Evolutionary conservation across 2,329 filamentous ascomycete genomes (phyloP).

Genomic region (Exophiala sp.): DNA sequence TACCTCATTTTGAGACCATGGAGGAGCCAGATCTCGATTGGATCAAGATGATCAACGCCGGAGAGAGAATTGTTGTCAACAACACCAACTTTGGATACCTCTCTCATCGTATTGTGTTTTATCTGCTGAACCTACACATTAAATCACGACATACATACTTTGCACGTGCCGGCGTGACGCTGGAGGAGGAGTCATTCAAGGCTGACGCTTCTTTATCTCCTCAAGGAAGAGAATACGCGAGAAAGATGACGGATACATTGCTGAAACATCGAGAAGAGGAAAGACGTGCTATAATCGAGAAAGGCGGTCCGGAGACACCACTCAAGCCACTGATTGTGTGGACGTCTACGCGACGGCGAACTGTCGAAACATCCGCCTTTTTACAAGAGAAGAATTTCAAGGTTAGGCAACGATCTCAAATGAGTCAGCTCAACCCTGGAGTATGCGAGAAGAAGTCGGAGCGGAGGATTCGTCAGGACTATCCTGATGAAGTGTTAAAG

Average conservation of each 20-base stretch:
- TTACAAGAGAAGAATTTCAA: slow-evolving; percentile 78
- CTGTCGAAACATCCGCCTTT: slow-evolving; percentile 82
- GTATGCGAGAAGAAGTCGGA: slow-evolving; percentile 94
- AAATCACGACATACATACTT: slow-evolving; percentile 56
- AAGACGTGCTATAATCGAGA: slow-evolving; percentile 63
- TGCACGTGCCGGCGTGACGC: slow-evolving; percentile 68
- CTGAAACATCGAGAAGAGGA: slow-evolving; percentile 81
- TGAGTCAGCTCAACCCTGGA: slow-evolving; percentile 95
- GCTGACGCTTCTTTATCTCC: slow-evolving; percentile 80
- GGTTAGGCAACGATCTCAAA: slow-evolving; percentile 86
- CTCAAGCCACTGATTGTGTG: slow-evolving; percentile 83
- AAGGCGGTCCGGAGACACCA: slow-evolving; percentile 64
- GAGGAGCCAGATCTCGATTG: slow-evolving; percentile 90
- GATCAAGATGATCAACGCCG: slow-evolving; percentile 99
- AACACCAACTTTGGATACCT: slow-evolving; percentile 96
- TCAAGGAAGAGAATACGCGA: slow-evolving; percentile 75
- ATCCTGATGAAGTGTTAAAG: slow-evolving; percentile 86
- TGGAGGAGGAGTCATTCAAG: slow-evolving; percentile 89
- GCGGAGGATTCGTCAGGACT: slow-evolving; percentile 71
- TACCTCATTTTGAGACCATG: slow-evolving; percentile 96
- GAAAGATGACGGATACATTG: slow-evolving; percentile 80
- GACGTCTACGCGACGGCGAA: slow-evolving; percentile 88
- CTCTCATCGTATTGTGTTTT: slow-evolving; percentile 96
- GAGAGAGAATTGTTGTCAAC: slow-evolving; percentile 89
- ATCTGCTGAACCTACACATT: slow-evolving; percentile 95